Base-by-base conservation (phyloP, 2,329 filamentous ascomycete species). In the Tolypocladium capitatum region DNA sequence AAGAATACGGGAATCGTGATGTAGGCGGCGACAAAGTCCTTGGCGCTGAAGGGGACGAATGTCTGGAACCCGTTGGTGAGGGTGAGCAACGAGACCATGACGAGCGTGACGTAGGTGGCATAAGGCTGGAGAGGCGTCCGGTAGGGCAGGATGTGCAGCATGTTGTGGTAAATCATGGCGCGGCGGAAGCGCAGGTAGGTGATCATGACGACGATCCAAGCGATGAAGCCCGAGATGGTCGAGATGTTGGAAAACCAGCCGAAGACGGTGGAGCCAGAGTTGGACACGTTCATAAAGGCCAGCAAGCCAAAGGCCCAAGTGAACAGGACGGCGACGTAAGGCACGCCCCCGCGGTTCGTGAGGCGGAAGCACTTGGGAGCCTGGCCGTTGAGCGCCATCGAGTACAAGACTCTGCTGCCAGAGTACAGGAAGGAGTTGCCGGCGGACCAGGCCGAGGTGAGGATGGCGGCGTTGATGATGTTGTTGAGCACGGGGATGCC, bases 21-120 rank as follows among this genome's bases (percentile, higher is more conserved):
- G 56, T 81, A 88, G 56, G 66, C 72, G 0, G 77, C 75, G n/a
- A 83, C 50, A 57, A 92, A 92, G 55, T 71, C 71, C 5, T 72
- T 69, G 0, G 73, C 74, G 16, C 70, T 75, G 75, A 81, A 91
- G 28, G 79, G 76, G 60, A 83, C 83, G 60, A 91, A 90, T 14
- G 84, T 76, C 33, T 81, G 75, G 64, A 89, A 91, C 1, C 84
- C 86, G 56, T 87, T 87, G 55, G 86, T 81, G 3, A 90, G 64
- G 1, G 74, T 77, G n/a, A 90, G 69, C 27, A 86, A 64, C 3
- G 63, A 60, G 46, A 87, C 74, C 24, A 79, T 59, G 16, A 74
- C 60, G 1, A 87, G 72, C 10, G 74, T 72, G 47, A 75, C 64
- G 57, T 73, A 86, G 0, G 83, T 75, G 2, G 78, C 78, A 58